phyloP scores from a whole-genome alignment of 495 filamentous ascomycete species.

The Talaromyces thailandensis region DNA sequence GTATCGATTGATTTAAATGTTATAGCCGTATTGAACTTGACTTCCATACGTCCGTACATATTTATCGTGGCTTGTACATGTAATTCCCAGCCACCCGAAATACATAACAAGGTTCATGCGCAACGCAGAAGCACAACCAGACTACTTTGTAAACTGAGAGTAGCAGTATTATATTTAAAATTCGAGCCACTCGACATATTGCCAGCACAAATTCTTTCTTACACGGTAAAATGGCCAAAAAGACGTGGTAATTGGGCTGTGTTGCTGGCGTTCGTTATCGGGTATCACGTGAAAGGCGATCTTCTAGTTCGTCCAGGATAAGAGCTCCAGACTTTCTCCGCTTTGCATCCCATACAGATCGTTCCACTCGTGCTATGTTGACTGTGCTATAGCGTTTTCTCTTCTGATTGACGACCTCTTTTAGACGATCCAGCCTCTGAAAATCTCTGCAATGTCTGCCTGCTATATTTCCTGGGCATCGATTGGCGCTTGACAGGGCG shows the following conservation, averaged over 20 bases:
- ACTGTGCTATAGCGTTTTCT: not conserved
- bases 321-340: slow-evolving; percentile 3
- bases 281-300: not conserved
- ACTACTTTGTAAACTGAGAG: not conserved
- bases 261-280: not conserved
- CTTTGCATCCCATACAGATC: not conserved
- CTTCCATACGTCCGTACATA: too few relatives aligned
- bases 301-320: slow-evolving; percentile 1
- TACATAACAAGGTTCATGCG: not conserved
- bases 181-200: not conserved
- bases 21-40: too few relatives aligned
- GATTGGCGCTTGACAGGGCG: not conserved
- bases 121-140: not conserved
- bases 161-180: not conserved
- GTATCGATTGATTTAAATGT: too few relatives aligned
- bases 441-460: not conserved
- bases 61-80: too few relatives aligned
- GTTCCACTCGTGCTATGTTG: not conserved
- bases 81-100: not conserved
- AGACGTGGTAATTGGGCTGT: not conserved
- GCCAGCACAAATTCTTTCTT: not conserved
- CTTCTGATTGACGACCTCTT: not conserved
- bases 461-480: not conserved
- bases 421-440: not conserved
- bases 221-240: not conserved